phyloP scores from a whole-genome alignment of 768 basidiomycete species.

The Leccinum arenicola region DNA sequence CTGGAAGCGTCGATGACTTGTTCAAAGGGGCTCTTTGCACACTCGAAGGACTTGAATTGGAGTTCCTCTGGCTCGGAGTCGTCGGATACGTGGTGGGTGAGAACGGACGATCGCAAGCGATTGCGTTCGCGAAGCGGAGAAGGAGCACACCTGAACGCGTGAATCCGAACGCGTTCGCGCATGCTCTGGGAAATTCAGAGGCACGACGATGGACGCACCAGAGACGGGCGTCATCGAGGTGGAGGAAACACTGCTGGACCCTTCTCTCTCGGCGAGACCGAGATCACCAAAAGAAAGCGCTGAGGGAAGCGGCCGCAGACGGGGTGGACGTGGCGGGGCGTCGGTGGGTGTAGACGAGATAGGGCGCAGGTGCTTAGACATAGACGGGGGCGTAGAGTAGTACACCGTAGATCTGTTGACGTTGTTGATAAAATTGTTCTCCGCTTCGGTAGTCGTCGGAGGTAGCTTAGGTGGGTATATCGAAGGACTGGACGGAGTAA shows the following conservation, averaged over 20 bases:
- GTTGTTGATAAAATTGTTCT: not conserved
- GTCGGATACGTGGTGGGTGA: constrained; percentile 57
- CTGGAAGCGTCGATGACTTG: constrained; percentile 55
- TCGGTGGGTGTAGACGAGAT: not conserved
- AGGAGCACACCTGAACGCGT: not conserved
- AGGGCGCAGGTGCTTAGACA: not conserved
- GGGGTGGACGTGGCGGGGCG: not conserved
- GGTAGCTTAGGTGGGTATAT: constrained; percentile 48
- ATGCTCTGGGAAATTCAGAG: not conserved
- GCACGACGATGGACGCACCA: not conserved
- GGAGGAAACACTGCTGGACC: not conserved
- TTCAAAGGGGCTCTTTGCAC: constrained; percentile 71
- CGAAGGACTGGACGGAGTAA: constrained; percentile 47
- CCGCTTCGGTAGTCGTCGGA: constrained; percentile 19
- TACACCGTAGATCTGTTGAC: constrained; percentile 17
- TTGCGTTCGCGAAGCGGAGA: not conserved
- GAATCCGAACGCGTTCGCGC: not conserved
- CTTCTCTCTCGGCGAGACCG: not conserved
- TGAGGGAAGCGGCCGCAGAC: not conserved
- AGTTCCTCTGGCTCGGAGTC: constrained; percentile 65
- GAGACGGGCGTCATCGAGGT: not conserved
- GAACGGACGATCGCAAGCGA: constrained; percentile 34
- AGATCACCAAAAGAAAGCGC: not conserved
- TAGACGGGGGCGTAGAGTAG: not conserved
- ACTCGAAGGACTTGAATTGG: constrained; percentile 30